Conservation (phyloP, 805 yeast species). For the Ogataea parapolymorpha region DNA sequence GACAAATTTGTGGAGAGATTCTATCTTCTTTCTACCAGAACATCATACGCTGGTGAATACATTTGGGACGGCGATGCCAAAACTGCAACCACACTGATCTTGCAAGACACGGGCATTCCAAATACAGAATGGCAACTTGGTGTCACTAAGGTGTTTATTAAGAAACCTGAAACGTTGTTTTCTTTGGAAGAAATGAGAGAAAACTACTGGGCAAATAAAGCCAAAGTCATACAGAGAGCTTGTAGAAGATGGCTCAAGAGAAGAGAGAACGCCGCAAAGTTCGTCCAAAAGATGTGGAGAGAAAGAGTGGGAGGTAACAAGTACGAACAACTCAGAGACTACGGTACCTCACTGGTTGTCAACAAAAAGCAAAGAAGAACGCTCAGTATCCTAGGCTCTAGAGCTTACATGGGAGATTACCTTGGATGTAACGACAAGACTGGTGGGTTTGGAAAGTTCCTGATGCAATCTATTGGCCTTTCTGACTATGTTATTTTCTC, state of each 20-base stretch:
- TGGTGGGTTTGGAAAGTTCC: slow-evolving; percentile 73
- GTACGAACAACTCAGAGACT: slow-evolving; percentile 79
- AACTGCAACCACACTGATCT: slow-evolving; percentile 49
- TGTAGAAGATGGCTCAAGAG: slow-evolving; percentile 82
- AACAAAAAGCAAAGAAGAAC: slow-evolving; percentile 87
- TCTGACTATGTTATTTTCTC: slow-evolving; percentile 74
- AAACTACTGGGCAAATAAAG: slow-evolving; percentile 97
- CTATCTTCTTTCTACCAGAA: slow-evolving; percentile 77
- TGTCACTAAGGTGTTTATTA: slow-evolving; percentile 86
- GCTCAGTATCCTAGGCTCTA: slow-evolving; percentile 78
- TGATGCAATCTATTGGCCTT: slow-evolving; percentile 67
- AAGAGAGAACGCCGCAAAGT: slow-evolving; percentile 82
- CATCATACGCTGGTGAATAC: slow-evolving; percentile 86
- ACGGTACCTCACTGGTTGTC: slow-evolving; percentile 67
- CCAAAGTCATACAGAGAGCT: slow-evolving; percentile 95
- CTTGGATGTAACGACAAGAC: slow-evolving; percentile 71
- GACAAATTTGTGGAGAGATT: slow-evolving; percentile 95
- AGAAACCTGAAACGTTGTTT: slow-evolving; percentile 94
- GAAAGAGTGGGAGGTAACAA: slow-evolving; percentile 71
- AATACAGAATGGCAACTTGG: slow-evolving; percentile 85
- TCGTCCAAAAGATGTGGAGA: slow-evolving; percentile 80
- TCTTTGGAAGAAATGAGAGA: slow-evolving; percentile 96
- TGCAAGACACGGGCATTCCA: slow-evolving; percentile 64
- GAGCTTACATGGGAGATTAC: slow-evolving; percentile 94
- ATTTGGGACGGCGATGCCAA: slow-evolving; percentile 56